Evolutionary conservation across 2,329 filamentous ascomycete species (phyloP).

Genomic region (Emmonsia crescens): DNA sequence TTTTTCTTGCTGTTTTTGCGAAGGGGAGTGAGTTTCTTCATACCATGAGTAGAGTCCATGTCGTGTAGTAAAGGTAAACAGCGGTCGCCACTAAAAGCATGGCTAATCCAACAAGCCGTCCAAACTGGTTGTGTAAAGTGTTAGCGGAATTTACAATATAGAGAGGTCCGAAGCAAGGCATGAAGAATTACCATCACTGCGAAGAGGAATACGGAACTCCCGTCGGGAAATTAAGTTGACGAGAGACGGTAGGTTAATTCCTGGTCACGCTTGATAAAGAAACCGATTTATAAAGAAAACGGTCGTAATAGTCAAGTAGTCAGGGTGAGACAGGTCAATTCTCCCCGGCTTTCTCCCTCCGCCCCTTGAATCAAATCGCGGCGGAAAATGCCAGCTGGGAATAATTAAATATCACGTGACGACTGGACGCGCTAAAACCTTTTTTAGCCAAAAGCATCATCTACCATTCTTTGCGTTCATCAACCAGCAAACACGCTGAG

Average conservation of each 20-base stretch:
- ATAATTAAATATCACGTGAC: background rate
- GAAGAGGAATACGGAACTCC: background rate
- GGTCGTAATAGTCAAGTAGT: background rate
- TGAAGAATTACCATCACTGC: conserved; percentile 11
- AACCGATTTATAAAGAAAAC: background rate
- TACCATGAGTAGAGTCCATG: conserved; percentile 98
- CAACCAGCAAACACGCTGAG: background rate
- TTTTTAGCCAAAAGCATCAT: background rate
- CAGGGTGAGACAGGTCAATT: background rate
- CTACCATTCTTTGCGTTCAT: background rate
- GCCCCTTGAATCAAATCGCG: too few species aligned
- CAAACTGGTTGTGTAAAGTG: conserved; percentile 54
- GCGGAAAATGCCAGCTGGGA: background rate
- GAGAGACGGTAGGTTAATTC: background rate
- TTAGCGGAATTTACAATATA: conserved; percentile 3
- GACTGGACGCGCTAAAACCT: background rate
- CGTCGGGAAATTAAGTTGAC: background rate
- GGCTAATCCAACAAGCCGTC: conserved; percentile 68
- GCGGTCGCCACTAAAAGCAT: conserved; percentile 64
- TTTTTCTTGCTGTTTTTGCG: background rate
- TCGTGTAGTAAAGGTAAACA: conserved; percentile 83
- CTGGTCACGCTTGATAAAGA: background rate
- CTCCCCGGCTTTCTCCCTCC: background rate
- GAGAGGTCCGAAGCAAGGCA: background rate
- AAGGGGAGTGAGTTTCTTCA: conserved; percentile 9